Evolutionary conservation across 495 filamentous ascomycete species (phyloP), one percentile per base, ranked within the genome.

Genomic region (Ascobolus immersus): DNA sequence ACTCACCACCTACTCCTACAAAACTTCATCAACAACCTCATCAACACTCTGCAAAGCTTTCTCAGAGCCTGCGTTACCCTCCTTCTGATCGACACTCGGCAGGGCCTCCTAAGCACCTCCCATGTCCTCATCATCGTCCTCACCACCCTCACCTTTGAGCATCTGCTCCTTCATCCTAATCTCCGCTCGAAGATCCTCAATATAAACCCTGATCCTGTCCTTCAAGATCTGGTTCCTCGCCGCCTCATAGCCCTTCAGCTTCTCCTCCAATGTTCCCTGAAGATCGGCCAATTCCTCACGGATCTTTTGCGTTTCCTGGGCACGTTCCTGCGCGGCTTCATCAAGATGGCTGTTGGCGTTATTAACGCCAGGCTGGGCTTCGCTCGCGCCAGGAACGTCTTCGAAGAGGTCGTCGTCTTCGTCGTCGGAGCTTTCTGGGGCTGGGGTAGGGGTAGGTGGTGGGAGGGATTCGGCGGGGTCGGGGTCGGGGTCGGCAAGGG

Each of bases 221-320:
- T 43, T 45, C 10, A 50, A 34, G 23, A 50, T 45, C 8, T 28
- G 39, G 12, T 50, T 50, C 2, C 36, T 37, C 23, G 44, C 39
- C 25, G 37, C 43, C 5, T 40, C 37, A 13, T 36, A 32, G 28
- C 49, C 47, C 25, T 30, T 43, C 0, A 22, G 26, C 31, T 49
- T 45, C 8, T 34, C 34, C 21, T 38, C 37, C n/a, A 45, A 43
- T 19, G 46, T 35, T 21, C 42, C 39, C 25, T 49, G 24, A 3
- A 50, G 21, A 21, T 50, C 47, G 17, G 46, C 36, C 6, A 50
- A 45, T 35, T 50, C 47, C 37, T 49, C 47, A 3, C 26, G 37
- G 10, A 50, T 24, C 28, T 37, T 50, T 19, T 43, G 36, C 10
- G 28, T 37, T 24, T 39, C 33, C 34, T 45, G 46, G 2, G 42